phyloP scores from a whole-genome alignment of 768 basidiomycete genomes.

The Porpolomopsis calyptriformis region DNA sequence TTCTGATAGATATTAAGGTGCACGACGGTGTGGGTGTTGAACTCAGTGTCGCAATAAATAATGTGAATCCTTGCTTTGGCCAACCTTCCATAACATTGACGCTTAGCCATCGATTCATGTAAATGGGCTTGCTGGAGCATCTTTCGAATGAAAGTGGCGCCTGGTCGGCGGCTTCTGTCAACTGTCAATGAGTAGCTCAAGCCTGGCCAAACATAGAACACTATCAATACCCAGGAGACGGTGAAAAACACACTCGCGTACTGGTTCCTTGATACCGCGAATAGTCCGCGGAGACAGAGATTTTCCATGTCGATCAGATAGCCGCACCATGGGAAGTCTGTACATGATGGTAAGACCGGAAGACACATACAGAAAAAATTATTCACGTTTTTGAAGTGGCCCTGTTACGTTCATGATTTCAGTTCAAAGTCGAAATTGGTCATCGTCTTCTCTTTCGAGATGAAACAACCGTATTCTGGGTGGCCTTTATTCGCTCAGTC shows the following conservation, averaged over 20 bases:
- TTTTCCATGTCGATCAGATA: conserved; percentile 63
- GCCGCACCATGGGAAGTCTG: conserved; percentile 94
- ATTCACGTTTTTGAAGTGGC: conserved; percentile 32
- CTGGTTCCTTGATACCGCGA: conserved; percentile 52
- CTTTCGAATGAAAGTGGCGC: conserved; percentile 53
- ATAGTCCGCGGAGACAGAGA: conserved; percentile 77
- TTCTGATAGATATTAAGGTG: conserved; percentile 83
- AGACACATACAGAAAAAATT: background rate
- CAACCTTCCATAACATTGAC: conserved; percentile 30
- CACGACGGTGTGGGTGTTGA: conserved; percentile 55
- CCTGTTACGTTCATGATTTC: conserved; percentile 44
- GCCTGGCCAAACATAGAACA: conserved; percentile 20
- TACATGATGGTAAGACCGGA: background rate
- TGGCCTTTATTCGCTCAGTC: conserved; percentile 71
- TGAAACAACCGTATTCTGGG: conserved; percentile 89
- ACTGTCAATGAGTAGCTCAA: conserved; percentile 63
- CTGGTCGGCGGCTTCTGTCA: conserved; percentile 52
- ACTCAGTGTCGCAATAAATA: conserved; percentile 63
- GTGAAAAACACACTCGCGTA: conserved; percentile 22
- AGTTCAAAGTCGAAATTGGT: conserved; percentile 69
- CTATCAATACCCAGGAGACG: too few species aligned
- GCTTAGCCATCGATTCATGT: background rate
- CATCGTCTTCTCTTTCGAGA: conserved; percentile 81
- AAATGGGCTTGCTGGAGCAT: conserved; percentile 58
- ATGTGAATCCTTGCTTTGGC: conserved; percentile 67